These are phyloP conservation scores for Apiospora kogelbergensis DNA, from an alignment of 2,329 filamentous ascomycete species.

Conservation along the genomic window DNA sequence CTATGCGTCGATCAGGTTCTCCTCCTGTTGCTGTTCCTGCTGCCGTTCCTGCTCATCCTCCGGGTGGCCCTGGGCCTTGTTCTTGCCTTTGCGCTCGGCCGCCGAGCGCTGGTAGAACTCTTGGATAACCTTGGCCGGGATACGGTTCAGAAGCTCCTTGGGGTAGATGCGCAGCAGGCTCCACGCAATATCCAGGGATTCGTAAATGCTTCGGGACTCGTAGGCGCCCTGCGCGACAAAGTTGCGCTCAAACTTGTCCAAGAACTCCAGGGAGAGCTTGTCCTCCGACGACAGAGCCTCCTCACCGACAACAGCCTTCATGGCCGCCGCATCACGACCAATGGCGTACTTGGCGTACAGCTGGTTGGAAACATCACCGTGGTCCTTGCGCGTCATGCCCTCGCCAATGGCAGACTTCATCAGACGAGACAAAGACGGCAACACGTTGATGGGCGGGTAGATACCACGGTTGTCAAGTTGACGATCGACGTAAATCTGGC, in stretches of 20 bases:
- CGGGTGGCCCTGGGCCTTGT: slow-evolving; percentile 35
- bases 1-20: slow-evolving; percentile 62
- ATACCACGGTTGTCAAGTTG: slow-evolving; percentile 93
- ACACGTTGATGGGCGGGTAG: slow-evolving; percentile 97
- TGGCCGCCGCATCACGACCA: slow-evolving; percentile 93
- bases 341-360: slow-evolving; percentile 99
- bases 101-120: slow-evolving; percentile 76
- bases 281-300: slow-evolving; percentile 94
- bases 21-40: slow-evolving; percentile 48
- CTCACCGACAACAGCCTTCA: slow-evolving; percentile 99
- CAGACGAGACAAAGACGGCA: slow-evolving; percentile 95
- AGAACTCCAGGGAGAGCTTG: slow-evolving; percentile 95
- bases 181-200: slow-evolving; percentile 95
- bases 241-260: slow-evolving; percentile 96
- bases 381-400: slow-evolving; percentile 93
- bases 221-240: slow-evolving; percentile 94
- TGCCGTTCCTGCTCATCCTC: slow-evolving; percentile 33
- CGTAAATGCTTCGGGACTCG: slow-evolving; percentile 86
- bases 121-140: slow-evolving; percentile 78
- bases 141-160: slow-evolving; percentile 96
- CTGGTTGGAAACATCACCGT: slow-evolving; percentile 98
- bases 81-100: slow-evolving; percentile 62
- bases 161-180: slow-evolving; percentile 95
- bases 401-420: slow-evolving; percentile 99
- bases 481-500: slow-evolving; percentile 97